Evolutionary conservation across 345 rosid species (phyloP).

Genomic region (Raphanus raphanistrum): DNA sequence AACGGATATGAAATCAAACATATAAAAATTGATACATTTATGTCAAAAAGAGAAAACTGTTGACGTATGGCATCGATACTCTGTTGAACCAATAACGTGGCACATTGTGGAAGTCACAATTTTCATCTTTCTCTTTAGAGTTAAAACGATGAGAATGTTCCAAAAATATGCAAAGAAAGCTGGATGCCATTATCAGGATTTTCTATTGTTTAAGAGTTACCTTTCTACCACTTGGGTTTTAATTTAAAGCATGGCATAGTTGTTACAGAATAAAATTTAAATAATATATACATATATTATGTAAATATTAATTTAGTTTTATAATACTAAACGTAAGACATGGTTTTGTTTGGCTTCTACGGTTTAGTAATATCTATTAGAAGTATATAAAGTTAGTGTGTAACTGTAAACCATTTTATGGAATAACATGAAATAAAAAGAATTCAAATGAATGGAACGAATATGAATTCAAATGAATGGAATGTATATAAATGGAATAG

Average conservation of each 20-base stretch:
- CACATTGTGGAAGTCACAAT: conserved; percentile 43
- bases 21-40: neutral
- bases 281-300: neutral
- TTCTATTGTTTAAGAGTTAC: neutral
- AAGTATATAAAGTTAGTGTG: too few relatives aligned
- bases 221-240: conserved; percentile 27
- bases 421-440: too few relatives aligned
- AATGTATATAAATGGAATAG: too few relatives aligned
- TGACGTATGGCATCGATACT: conserved; percentile 46
- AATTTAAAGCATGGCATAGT: conserved; percentile 3
- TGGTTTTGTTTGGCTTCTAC: too few relatives aligned
- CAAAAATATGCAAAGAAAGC: conserved; percentile 46
- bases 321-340: too few relatives aligned
- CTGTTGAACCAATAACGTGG: conserved; percentile 45
- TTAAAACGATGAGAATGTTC: conserved; percentile 47
- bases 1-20: conserved; percentile 16
- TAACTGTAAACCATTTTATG: too few relatives aligned
- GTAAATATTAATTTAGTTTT: too few relatives aligned
- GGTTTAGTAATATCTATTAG: too few relatives aligned
- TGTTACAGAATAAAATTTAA: neutral
- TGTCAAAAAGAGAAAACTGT: conserved; percentile 14
- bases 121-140: conserved; percentile 24
- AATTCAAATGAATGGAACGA: too few relatives aligned
- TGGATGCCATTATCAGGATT: conserved; percentile 49
- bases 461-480: too few relatives aligned